Conservation (phyloP, 106 monocot genomes). For the Alisma plantagoaquatica region DNA sequence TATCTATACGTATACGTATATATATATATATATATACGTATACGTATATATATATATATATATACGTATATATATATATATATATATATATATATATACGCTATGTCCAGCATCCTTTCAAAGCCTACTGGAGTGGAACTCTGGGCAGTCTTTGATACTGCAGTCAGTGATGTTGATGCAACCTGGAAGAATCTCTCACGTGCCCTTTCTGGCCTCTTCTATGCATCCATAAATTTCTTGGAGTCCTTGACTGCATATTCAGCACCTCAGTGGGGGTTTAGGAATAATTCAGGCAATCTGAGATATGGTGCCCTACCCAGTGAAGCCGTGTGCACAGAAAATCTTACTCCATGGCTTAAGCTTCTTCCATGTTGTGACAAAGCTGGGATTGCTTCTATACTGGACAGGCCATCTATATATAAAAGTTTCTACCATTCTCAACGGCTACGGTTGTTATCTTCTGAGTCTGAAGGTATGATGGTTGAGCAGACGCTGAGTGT, state of each 20-base stretch:
- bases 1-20: too few relatives aligned
- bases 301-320: conserved; percentile 93
- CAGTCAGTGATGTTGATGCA: conserved; percentile 40
- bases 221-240: conserved; percentile 88
- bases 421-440: conserved; percentile 88
- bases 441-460: conserved; percentile 48
- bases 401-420: conserved; percentile 90
- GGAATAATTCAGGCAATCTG: conserved; percentile 36
- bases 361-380: conserved; percentile 95
- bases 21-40: too few relatives aligned
- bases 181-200: conserved; percentile 91
- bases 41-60: too few relatives aligned
- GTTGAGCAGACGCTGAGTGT: conserved; percentile 69
- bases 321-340: conserved; percentile 97
- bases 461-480: conserved; percentile 39
- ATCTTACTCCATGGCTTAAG: conserved; percentile 98
- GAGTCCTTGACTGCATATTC: conserved; percentile 74
- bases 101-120: conserved; percentile 57
- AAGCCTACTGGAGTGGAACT: conserved; percentile 98
- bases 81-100: too few relatives aligned
- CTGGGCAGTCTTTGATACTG: conserved; percentile 76
- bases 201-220: conserved; percentile 91
- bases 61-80: too few relatives aligned
- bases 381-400: conserved; percentile 72
- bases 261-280: conserved; percentile 66